Evolutionary conservation across 345 rosid genomes (phyloP).

Genomic region (Eucalyptus camaldulensis): DNA sequence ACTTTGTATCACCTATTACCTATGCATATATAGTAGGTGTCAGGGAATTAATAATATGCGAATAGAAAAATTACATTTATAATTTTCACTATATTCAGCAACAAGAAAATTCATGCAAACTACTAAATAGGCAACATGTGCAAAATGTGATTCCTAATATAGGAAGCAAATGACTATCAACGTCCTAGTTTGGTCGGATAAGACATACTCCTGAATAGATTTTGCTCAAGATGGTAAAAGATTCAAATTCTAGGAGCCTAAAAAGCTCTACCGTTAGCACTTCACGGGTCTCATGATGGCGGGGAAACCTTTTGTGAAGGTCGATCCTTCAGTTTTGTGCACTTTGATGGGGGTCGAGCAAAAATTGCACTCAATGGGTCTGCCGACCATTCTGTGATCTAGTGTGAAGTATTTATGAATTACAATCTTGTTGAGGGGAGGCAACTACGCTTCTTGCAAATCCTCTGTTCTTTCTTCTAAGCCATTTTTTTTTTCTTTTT

Average conservation of each 20-base stretch:
- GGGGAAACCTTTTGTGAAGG: no score
- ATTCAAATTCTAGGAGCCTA: neutral
- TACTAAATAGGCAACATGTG: neutral
- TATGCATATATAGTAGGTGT: neutral
- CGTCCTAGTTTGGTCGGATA: neutral
- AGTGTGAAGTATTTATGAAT: neutral
- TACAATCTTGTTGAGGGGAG: no score
- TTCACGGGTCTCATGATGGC: neutral
- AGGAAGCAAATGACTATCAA: neutral
- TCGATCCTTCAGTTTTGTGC: neutral
- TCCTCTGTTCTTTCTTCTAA: no score
- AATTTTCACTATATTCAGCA: no score
- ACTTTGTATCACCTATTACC: neutral
- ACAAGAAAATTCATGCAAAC: neutral
- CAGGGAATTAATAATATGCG: neutral
- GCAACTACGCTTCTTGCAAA: no score
- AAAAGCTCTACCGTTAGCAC: neutral
- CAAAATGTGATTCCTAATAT: neutral
- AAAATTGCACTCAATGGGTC: neutral
- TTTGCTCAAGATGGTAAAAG: no score
- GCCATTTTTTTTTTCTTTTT: no score
- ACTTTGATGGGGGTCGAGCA: fast-evolving
- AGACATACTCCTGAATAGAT: no score
- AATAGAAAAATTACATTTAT: no score
- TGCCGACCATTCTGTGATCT: neutral